Conservation (phyloP, 2,329 filamentous ascomycete species). For the Xylaria sp. region DNA sequence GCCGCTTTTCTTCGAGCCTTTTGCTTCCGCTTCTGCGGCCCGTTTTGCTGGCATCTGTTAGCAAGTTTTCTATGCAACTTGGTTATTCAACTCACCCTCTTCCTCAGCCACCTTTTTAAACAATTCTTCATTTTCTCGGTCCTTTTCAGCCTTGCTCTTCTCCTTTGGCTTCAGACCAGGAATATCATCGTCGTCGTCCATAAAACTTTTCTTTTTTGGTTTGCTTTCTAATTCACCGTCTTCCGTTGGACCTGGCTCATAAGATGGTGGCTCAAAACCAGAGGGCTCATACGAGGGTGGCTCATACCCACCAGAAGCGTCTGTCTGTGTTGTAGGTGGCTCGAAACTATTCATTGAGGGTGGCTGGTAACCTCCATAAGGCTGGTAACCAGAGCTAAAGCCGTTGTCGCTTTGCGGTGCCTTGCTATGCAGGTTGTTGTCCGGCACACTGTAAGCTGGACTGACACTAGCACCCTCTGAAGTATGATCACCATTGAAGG, state of each 20-base stretch:
- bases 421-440: conserved; percentile 35
- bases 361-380: conserved; percentile 66
- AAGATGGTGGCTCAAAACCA: conserved; percentile 67
- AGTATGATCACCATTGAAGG: conserved; percentile 40
- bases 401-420: conserved; percentile 30
- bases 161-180: conserved; percentile 62
- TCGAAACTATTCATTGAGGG: conserved; percentile 54
- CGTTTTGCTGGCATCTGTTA: conserved; percentile 65
- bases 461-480: conserved; percentile 30
- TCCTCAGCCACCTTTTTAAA: conserved; percentile 86
- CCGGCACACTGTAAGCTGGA: conserved; percentile 32
- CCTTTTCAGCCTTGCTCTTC: conserved; percentile 74
- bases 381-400: conserved; percentile 54
- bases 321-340: conserved; percentile 45
- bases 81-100: conserved; percentile 64
- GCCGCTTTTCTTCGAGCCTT: conserved; percentile 70
- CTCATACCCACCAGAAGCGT: conserved; percentile 62
- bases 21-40: conserved; percentile 62
- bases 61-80: conserved; percentile 11
- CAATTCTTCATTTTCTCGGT: conserved; percentile 84
- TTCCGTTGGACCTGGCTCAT: conserved; percentile 63
- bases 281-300: conserved; percentile 71
- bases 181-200: conserved; percentile 77
- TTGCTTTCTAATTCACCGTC: conserved; percentile 61
- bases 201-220: conserved; percentile 79